These are phyloP conservation scores for Lactifluus subvellereus DNA, from an alignment of 768 basidiomycete species.

Conservation along the genomic window DNA sequence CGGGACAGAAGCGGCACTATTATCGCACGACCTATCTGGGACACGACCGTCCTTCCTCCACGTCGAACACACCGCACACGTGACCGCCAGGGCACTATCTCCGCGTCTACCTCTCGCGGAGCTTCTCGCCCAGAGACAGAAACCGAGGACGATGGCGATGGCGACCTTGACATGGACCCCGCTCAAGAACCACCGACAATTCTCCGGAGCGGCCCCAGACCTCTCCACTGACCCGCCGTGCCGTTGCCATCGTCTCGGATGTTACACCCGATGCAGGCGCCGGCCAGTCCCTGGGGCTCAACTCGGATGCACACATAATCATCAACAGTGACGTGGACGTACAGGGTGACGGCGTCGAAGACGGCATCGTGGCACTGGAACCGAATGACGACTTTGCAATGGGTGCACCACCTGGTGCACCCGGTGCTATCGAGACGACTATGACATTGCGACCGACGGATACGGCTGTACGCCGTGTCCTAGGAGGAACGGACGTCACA, in stretches of 20 bases:
- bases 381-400: slow-evolving; percentile 86
- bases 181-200: slow-evolving; percentile 28
- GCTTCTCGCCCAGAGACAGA: slow-evolving; percentile 67
- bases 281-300: slow-evolving; percentile 36
- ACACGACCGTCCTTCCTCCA: slow-evolving; percentile 30
- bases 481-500: slow-evolving; percentile 41
- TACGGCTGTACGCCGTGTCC: slow-evolving; percentile 25
- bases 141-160: slow-evolving; percentile 73
- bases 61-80: slow-evolving; percentile 31
- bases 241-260: slow-evolving; percentile 46
- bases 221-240: slow-evolving; percentile 35
- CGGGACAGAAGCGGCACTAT: slow-evolving; percentile 74
- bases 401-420: slow-evolving; percentile 89
- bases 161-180: slow-evolving; percentile 45
- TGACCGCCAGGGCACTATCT: slow-evolving; percentile 23
- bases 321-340: slow-evolving; percentile 44
- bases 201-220: slow-evolving; percentile 25
- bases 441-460: slow-evolving; percentile 26
- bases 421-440: slow-evolving; percentile 56
- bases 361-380: slow-evolving; percentile 70
- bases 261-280: slow-evolving; percentile 28
- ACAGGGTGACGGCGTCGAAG: slow-evolving; percentile 54
- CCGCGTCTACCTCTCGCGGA: slow-evolving; percentile 29
- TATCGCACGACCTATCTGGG: slow-evolving; percentile 61
- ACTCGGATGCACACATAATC: slow-evolving; percentile 46